These are phyloP conservation scores for Pseudonitzschia multistriata DNA, from an alignment of 108 stramenopile genomes.

Conservation along the genomic window DNA sequence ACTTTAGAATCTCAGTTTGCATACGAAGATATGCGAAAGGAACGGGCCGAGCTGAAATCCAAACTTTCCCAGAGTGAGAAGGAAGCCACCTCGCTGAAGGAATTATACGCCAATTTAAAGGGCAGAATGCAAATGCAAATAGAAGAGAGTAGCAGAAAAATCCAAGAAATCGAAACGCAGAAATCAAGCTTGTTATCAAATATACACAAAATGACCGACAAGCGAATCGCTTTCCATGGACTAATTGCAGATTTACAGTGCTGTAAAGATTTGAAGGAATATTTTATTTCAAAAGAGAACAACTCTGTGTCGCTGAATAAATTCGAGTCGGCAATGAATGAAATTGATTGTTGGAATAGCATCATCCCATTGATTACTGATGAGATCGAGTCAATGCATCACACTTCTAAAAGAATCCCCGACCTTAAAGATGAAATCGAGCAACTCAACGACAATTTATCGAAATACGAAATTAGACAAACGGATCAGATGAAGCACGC, in stretches of 20 bases:
- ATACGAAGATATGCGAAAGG: constrained; percentile 27
- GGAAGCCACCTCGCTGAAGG: constrained; percentile 18
- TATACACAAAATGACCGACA: not conserved
- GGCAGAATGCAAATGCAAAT: constrained; percentile 4
- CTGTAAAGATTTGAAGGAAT: not conserved
- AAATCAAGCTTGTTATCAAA: constrained; percentile 1
- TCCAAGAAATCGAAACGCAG: constrained; percentile 1
- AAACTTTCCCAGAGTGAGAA: constrained; percentile 12
- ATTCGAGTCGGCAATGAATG: constrained; percentile 8
- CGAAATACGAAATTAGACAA: not conserved
- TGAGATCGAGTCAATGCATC: constrained; percentile 3
- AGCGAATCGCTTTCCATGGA: not conserved
- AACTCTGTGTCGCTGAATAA: not conserved
- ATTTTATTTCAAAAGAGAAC: not conserved
- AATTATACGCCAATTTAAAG: not conserved
- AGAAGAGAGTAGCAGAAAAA: not conserved
- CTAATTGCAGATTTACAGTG: not conserved
- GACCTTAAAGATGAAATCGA: constrained; percentile 3
- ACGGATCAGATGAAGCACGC: constrained; percentile 11
- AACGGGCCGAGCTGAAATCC: constrained; percentile 29
- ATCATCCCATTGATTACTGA: constrained; percentile 8
- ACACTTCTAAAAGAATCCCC: not conserved
- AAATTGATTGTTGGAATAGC: constrained; percentile 15
- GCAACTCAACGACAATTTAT: not conserved
- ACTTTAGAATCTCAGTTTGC: constrained; percentile 18